Evolutionary conservation across 73 alveolate genomes (phyloP).

Genomic region (Breviolum minutum): DNA sequence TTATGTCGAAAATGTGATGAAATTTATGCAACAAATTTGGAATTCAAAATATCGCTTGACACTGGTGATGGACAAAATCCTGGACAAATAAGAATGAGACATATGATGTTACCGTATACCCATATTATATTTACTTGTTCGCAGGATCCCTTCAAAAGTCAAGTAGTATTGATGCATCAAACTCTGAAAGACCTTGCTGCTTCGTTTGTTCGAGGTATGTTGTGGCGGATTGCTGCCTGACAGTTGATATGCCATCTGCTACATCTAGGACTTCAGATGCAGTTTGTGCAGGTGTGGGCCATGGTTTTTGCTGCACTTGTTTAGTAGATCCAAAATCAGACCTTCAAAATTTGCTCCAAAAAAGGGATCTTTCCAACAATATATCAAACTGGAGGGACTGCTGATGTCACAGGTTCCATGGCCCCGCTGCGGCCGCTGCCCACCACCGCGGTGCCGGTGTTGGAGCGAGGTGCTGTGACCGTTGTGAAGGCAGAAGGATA

Average conservation of each 20-base stretch:
- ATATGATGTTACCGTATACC: too few species aligned
- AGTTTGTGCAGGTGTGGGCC: constrained; percentile 4
- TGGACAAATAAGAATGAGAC: too few species aligned
- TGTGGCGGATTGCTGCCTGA: constrained; percentile 55
- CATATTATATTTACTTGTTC: too few species aligned
- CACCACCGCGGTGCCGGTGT: constrained; percentile 6
- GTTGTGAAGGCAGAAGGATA: constrained; percentile 22
- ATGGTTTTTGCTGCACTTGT: background rate
- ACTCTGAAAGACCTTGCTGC: too few species aligned
- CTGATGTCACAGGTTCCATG: background rate
- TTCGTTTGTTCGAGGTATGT: background rate
- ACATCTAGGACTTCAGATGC: background rate
- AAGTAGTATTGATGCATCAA: too few species aligned
- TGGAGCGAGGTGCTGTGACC: constrained; percentile 14
- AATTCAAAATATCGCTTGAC: too few species aligned
- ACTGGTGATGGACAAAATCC: too few species aligned
- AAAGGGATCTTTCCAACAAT: background rate
- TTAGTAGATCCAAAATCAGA: background rate
- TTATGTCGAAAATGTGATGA: too few species aligned
- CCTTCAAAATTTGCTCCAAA: background rate
- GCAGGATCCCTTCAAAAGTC: too few species aligned
- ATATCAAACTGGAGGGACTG: background rate
- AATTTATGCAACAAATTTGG: too few species aligned
- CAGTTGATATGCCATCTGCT: background rate
- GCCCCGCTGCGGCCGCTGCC: background rate